phyloP scores from a whole-genome alignment of 805 yeast genomes.

The Starmera caribaea region DNA sequence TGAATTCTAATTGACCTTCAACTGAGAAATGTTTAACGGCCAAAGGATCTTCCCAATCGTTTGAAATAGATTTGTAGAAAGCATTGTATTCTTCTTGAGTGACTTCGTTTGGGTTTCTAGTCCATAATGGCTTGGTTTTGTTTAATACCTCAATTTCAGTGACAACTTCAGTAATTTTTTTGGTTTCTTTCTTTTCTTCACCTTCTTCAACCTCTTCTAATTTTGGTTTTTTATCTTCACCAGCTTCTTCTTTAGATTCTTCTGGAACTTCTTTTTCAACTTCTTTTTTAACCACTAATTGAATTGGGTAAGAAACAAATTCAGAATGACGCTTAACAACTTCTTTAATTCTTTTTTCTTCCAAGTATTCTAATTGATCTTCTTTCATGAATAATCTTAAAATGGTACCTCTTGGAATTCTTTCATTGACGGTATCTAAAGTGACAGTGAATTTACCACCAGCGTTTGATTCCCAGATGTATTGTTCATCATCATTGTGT shows the following conservation, averaged over 20 bases:
- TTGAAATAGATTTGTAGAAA: constrained; percentile 97
- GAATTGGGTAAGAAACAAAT: constrained; percentile 98
- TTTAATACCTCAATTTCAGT: constrained; percentile 96
- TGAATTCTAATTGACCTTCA: constrained; percentile 99
- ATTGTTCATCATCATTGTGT: constrained; percentile 98
- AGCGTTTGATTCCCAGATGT: constrained; percentile 99
- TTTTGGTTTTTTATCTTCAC: constrained; percentile 65
- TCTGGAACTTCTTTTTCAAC: constrained; percentile 53
- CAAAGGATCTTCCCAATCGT: constrained; percentile 99
- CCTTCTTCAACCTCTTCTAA: constrained; percentile 67
- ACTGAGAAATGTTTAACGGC: constrained; percentile 99
- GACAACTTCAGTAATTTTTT: constrained; percentile 87
- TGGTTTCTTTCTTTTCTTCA: constrained; percentile 63
- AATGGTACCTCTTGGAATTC: constrained; percentile 88
- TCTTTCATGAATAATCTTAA: constrained; percentile 96
- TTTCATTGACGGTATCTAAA: constrained; percentile 79
- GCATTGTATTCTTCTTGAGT: constrained; percentile 98
- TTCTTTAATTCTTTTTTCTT: constrained; percentile 99
- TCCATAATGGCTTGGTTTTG: constrained; percentile 99
- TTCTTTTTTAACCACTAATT: constrained; percentile 96
- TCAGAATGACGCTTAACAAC: constrained; percentile 99
- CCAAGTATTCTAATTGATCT: constrained; percentile 97
- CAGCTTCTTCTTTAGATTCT: constrained; percentile 44
- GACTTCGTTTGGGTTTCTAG: constrained; percentile 96
- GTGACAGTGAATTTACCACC: constrained; percentile 99